Base-by-base conservation (phyloP, 208 protist genomes). In the Wallacemonas sp. region DNA sequence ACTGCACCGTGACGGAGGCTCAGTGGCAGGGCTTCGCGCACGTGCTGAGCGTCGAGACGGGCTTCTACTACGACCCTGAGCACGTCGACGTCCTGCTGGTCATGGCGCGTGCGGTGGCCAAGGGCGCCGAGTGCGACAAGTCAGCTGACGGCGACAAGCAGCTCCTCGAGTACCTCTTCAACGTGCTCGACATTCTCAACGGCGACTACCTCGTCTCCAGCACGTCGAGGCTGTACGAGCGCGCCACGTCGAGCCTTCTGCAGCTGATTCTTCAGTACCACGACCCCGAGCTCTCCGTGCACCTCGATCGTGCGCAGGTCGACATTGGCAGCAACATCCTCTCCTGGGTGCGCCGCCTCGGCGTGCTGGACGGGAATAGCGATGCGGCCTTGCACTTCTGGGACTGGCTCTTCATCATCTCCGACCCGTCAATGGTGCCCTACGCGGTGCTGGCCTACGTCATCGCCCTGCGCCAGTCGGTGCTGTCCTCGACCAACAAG, bases 181-280 rank as follows among this genome's bases (percentile, higher is more conserved):
- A 76, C 49, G 29, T 83, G 14, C 38, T 88, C 19, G 61, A 66
- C 11, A 70, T 57, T 12, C 33, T 80, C 27, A 65, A 34, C 36
- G 82, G 69, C 17, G 77, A 87, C 33, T 88, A 80, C 56, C 27
- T 88, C 5, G 43, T 76, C 23, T 71, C 80, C 12, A 69, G 26
- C 32, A 56, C 72, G 0, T 85, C 83, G 27, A 76, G 61, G 16
- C 65, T 77, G 16, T 88, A 88, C 76, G 73, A 79, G 34, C 41
- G 57, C 0, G 67, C 66, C 21, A 69, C 72, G 14, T 32, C 44
- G 24, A 17, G 43, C 23, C 48, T 96, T 36, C 76, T 95, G 33
- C 80, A 85, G n/a, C 71, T 96, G n/a, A 57, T 96, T 44, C 81
- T 97, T 47, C 94, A 97, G 72, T 97, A 96, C 72, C 91, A 91